phyloP scores from a whole-genome alignment of 164 flowering plant genomes.

The Aristolochia californica region DNA sequence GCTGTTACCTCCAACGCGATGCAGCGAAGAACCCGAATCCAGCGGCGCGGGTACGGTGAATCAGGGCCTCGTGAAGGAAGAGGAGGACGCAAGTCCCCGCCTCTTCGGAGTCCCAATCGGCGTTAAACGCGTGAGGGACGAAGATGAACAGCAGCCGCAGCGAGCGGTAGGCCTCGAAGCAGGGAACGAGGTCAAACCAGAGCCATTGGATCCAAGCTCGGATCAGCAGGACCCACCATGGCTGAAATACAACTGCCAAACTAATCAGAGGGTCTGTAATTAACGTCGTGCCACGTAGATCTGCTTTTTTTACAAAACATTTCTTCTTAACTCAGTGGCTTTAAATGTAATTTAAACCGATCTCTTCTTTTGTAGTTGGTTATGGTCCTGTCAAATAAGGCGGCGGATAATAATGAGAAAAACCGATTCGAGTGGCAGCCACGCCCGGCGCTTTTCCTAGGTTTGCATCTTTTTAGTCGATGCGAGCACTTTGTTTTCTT shows the following conservation, averaged over 20 bases:
- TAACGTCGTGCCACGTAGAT: no score
- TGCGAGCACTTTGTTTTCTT: no score
- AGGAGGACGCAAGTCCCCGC: conserved; percentile 26
- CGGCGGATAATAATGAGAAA: no score
- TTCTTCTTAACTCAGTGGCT: no score
- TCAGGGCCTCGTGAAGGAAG: conserved; percentile 7
- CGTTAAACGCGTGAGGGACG: conserved; percentile 39
- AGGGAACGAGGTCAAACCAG: conserved; percentile 28
- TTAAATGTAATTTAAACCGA: no score
- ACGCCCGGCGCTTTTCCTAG: no score
- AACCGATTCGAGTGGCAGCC: no score
- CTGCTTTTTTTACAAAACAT: no score
- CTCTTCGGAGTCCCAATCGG: conserved; percentile 63
- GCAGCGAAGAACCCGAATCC: conserved; percentile 10
- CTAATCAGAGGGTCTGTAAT: conserved; percentile 37
- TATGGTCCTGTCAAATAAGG: no score
- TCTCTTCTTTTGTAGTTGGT: no score
- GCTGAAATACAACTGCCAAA: conserved; percentile 20
- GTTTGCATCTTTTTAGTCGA: no score
- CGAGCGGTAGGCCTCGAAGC: background rate
- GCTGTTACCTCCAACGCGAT: conserved; percentile 29
- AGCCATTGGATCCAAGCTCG: conserved; percentile 32
- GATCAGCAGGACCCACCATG: conserved; percentile 27
- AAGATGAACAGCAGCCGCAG: conserved; percentile 4
- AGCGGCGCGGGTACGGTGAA: conserved; percentile 4